A percentile compares a stretch with the other conserved stretches of the same genome.
These are phyloP conservation scores for Neophaeococcomyces mojaviensis DNA, from an alignment of 2,329 filamentous ascomycete species.

Conservation along the genomic window DNA sequence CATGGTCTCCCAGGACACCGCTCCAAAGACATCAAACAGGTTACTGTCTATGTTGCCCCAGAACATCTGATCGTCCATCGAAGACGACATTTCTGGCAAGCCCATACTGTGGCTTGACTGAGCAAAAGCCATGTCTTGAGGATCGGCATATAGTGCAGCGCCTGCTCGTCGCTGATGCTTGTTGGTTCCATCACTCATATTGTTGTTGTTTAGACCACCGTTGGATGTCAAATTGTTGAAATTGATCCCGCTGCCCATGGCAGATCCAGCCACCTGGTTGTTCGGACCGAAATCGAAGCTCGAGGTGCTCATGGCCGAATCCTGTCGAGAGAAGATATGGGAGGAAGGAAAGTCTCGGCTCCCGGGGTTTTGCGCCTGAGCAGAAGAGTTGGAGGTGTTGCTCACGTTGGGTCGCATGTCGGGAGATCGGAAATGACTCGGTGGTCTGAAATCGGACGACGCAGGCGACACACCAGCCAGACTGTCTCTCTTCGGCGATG, in stretches of 20 bases:
- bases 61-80: conserved; percentile 21
- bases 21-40: conserved; percentile 22
- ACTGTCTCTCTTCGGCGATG: conserved; percentile 7
- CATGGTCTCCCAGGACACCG: conserved; percentile 23
- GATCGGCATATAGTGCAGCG: conserved; percentile 19
- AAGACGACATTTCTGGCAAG: conserved; percentile 8
- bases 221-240: neutral
- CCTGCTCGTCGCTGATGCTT: conserved; percentile 7
- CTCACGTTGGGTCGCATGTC: neutral
- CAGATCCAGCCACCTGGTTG: conserved; percentile 8
- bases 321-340: conserved; percentile 13
- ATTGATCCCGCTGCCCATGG: neutral
- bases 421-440: neutral
- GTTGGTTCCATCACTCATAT: neutral
- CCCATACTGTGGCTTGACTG: conserved; percentile 20
- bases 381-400: too few relatives aligned
- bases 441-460: conserved; percentile 1
- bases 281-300: conserved; percentile 13
- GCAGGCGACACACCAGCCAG: conserved; percentile 1
- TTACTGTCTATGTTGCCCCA: conserved; percentile 22
- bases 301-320: conserved; percentile 7
- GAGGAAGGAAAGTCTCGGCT: conserved; percentile 5
- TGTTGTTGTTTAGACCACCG: neutral
- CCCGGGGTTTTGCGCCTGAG: too few relatives aligned
- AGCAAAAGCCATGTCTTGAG: conserved; percentile 19